These are phyloP conservation scores for Epichloe aotearoae DNA, from an alignment of 2,329 filamentous ascomycete genomes.

Conservation along the genomic window DNA sequence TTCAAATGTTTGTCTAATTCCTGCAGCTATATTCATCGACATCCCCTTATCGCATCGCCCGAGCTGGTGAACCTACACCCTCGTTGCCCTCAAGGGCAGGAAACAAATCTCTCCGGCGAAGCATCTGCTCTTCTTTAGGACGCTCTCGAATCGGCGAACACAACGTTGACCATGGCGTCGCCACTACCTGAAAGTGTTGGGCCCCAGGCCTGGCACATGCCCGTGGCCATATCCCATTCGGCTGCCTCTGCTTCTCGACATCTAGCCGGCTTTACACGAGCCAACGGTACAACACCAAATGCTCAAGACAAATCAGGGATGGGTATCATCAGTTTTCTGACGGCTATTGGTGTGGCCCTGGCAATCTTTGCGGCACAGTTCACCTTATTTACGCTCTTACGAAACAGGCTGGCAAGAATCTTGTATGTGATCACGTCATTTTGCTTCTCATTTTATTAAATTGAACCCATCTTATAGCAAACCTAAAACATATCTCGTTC, in stretches of 20 bases:
- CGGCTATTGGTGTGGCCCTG: slow-evolving; percentile 49
- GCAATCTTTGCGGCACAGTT: slow-evolving; percentile 52
- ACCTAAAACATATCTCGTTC: slow-evolving; percentile 74
- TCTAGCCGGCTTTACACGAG: slow-evolving; percentile 2
- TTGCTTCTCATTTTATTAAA: background rate
- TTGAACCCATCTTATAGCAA: slow-evolving; percentile 35
- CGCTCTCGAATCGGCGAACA: background rate
- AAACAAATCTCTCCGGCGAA: background rate
- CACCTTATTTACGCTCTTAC: slow-evolving; percentile 59
- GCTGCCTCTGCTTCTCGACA: background rate
- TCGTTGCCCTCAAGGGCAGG: background rate
- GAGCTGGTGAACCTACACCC: background rate
- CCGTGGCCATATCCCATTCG: background rate
- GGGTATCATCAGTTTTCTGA: slow-evolving; percentile 38
- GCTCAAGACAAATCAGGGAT: slow-evolving; percentile 32
- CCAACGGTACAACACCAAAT: background rate
- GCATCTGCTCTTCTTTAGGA: background rate
- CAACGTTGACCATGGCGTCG: background rate
- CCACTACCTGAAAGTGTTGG: background rate
- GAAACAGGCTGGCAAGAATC: slow-evolving; percentile 68
- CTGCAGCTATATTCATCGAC: background rate
- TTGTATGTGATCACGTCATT: slow-evolving; percentile 42
- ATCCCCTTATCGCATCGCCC: background rate
- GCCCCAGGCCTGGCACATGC: background rate
- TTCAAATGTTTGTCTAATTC: background rate